Conservation (phyloP, 2,329 filamentous ascomycete genomes). For the Curvularia verruculosa region DNA sequence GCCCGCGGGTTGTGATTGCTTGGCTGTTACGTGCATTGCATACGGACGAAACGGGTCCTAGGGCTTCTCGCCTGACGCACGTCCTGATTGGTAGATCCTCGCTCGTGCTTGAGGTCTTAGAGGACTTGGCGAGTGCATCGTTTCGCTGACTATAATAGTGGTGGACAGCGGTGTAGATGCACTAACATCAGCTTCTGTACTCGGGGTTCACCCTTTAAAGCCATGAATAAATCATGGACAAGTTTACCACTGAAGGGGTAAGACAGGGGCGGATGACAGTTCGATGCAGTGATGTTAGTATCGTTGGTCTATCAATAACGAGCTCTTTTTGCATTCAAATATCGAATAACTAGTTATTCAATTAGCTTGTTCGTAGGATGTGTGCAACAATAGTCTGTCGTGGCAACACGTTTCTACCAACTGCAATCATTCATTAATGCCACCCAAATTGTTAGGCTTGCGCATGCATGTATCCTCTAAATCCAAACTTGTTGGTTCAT, state of each 20-base stretch:
- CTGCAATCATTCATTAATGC: constrained; percentile 21
- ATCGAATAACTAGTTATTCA: neutral
- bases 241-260: neutral
- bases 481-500: constrained; percentile 35
- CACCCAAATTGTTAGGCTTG: constrained; percentile 19
- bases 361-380: neutral
- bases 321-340: neutral
- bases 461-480: constrained; percentile 26
- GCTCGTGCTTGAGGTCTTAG: neutral
- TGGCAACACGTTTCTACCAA: constrained; percentile 25
- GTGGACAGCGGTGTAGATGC: neutral
- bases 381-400: neutral
- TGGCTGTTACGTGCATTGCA: neutral
- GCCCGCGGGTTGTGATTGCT: neutral
- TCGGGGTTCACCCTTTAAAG: neutral
- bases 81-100: neutral
- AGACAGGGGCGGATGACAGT: too few species aligned
- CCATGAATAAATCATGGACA: neutral
- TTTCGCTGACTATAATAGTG: constrained; percentile 13
- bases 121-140: neutral
- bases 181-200: neutral
- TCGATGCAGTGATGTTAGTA: neutral
- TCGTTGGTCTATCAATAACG: neutral
- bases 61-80: neutral
- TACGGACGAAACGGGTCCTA: neutral